Conservation (phyloP, 768 basidiomycete genomes). For the Nevesoporus exiguus region DNA sequence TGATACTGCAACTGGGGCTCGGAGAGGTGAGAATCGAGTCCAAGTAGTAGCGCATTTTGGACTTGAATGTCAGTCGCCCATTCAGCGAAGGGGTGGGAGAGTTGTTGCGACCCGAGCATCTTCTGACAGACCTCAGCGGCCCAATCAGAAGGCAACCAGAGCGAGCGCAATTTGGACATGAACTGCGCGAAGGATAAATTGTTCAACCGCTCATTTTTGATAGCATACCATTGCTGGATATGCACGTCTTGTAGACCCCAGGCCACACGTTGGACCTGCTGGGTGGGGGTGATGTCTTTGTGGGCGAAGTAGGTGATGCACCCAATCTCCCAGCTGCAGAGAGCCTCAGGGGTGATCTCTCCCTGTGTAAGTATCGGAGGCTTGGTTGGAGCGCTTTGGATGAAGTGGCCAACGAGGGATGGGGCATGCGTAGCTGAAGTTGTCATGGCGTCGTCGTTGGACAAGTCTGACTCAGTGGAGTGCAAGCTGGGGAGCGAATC, state of each 20-base stretch:
- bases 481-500: no score
- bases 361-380: background rate
- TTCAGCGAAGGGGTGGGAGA: background rate
- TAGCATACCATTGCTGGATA: background rate
- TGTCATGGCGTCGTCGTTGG: no score
- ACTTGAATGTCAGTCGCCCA: background rate
- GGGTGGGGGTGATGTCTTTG: background rate
- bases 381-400: background rate
- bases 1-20: background rate
- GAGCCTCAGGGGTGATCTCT: background rate
- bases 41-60: background rate
- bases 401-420: no score
- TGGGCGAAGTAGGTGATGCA: background rate
- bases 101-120: background rate
- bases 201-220: background rate
- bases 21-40: background rate
- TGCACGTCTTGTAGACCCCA: background rate
- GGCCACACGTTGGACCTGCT: background rate
- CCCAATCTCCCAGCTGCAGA: background rate
- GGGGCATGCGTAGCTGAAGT: no score
- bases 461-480: no score
- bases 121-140: background rate
- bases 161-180: background rate
- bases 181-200: background rate
- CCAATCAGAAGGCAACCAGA: background rate